A percentile compares a stretch with the other conserved stretches of the same genome.
phyloP scores from a whole-genome alignment of 345 rosid genomes.

The Gossypium longicalyx region DNA sequence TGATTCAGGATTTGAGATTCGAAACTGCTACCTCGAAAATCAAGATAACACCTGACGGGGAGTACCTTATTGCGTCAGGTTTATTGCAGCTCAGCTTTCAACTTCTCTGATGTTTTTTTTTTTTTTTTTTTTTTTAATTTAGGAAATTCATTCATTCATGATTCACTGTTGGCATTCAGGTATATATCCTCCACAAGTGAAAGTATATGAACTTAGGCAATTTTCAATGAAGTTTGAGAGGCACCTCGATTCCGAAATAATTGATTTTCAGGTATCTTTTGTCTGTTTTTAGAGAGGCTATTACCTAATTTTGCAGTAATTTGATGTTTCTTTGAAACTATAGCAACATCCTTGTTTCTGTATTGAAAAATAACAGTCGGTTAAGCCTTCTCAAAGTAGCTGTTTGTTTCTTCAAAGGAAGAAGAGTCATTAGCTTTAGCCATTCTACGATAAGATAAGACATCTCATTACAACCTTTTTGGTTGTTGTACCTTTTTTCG shows the following conservation, averaged over 20 bases:
- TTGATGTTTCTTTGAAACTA: slow-evolving; percentile 6
- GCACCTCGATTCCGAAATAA: slow-evolving; percentile 79
- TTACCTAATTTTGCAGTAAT: neutral
- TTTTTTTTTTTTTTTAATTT: neutral
- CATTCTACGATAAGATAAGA: neutral
- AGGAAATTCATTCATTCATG: neutral
- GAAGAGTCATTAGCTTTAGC: neutral
- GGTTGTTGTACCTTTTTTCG: neutral
- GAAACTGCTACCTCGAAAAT: slow-evolving; percentile 77
- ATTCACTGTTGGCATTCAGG: slow-evolving; percentile 39
- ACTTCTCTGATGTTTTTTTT: neutral
- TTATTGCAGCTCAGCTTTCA: neutral
- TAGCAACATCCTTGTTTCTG: neutral
- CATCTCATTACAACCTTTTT: neutral
- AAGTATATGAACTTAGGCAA: slow-evolving; percentile 78
- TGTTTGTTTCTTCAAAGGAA: neutral
- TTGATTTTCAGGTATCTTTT: slow-evolving; percentile 68
- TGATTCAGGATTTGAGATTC: slow-evolving; percentile 82
- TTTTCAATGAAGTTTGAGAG: slow-evolving; percentile 86
- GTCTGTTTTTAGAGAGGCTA: neutral
- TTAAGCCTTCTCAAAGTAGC: neutral
- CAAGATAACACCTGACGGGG: slow-evolving; percentile 79
- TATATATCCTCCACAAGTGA: slow-evolving; percentile 84
- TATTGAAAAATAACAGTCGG: neutral
- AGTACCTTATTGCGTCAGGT: slow-evolving; percentile 84